Base-by-base conservation (phyloP, 83 land plant genomes). In the Thuja plicata region DNA sequence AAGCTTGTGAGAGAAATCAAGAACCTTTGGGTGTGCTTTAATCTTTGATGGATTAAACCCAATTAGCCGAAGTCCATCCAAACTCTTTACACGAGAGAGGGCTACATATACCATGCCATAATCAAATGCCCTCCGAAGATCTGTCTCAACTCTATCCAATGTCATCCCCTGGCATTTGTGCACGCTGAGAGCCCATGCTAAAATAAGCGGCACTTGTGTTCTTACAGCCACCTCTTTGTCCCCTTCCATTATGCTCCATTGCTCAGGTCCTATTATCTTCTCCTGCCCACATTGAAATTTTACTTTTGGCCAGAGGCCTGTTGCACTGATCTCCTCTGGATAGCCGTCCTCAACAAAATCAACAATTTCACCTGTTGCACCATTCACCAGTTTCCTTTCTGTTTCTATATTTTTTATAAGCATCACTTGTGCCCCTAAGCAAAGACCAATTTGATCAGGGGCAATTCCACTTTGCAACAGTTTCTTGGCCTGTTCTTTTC, bases 91-190 rank as follows among this genome's bases (percentile, higher is more conserved):
- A 8, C 98, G 93, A 2, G 98, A 96, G 85, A 96, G 96, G 4
- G 95, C 98, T 84, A 95, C 97, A 92, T 96, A 96, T 5, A 94
- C 96, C 98, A 96, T 95, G 5, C 96, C 98, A 87, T 83, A 94
- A 41, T 90, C 98, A 84, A 96, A 95, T 78, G 95, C 94, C 87
- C 87, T 85, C 19, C 92, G 89, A 11, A 96, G 95, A 89, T 96
- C 93, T 30, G 97, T 93, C 89, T 94, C 94, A 27, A 96, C 91
- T 7, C 89, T 87, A 40, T 93, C 92, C 32, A 96, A 91, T 27
- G 96, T 95, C 98, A 95, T 95, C 11, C 96, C 97, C 73, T 96
- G 97, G 88, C 97, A 96, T 87, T 96, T 96, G 92, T 95, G 96
- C 87, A 96, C 93, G 78, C 96, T 96, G 1, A 96, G 73, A 35